A percentile compares a stretch with the other conserved stretches of the same genome.
phyloP scores from a whole-genome alignment of 2,329 filamentous ascomycete species.

The Talaromyces sp. region DNA sequence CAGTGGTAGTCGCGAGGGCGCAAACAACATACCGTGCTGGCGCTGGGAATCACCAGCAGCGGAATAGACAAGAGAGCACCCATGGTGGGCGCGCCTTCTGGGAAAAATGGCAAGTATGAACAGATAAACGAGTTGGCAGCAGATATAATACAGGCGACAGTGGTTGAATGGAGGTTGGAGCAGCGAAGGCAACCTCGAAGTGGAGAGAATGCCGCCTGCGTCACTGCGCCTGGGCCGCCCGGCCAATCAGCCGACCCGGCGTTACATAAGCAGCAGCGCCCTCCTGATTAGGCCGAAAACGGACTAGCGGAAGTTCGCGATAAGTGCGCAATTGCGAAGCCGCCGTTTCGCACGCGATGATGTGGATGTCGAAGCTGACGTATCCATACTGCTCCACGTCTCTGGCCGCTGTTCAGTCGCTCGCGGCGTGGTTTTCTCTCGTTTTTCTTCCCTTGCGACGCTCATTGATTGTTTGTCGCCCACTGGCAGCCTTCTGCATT shows the following conservation, averaged over 20 bases:
- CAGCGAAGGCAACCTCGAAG: background rate
- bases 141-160: background rate
- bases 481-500: background rate
- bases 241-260: background rate
- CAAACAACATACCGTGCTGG: conserved; percentile 66
- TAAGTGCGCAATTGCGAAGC: background rate
- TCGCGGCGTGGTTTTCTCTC: background rate
- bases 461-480: background rate
- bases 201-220: background rate
- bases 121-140: background rate
- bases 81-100: conserved; percentile 52
- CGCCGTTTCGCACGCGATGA: background rate
- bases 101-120: background rate
- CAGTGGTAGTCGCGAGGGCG: background rate
- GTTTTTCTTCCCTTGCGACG: background rate
- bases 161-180: background rate
- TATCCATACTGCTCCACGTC: background rate
- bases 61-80: conserved; percentile 87
- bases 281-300: background rate
- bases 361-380: background rate
- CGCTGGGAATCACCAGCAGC: conserved; percentile 78
- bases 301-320: background rate
- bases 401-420: background rate
- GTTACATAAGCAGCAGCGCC: background rate
- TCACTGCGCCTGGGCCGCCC: background rate